Evolutionary conservation across 148 eudicot species (phyloP).

Genomic region (Rhododendron ovatum): DNA sequence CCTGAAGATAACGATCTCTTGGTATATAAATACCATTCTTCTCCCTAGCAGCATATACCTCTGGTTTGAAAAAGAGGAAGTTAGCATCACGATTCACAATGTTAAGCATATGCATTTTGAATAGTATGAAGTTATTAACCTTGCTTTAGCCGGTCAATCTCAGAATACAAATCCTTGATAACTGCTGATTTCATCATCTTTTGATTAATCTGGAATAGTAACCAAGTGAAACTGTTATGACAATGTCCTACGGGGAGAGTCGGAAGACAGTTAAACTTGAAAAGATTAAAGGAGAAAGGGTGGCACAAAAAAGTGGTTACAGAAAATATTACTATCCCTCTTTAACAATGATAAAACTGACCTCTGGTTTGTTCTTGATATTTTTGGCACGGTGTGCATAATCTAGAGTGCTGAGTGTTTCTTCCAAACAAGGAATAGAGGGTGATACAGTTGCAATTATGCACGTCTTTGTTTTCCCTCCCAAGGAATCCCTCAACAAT

Average conservation of each 20-base stretch:
- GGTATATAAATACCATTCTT: slow-evolving; percentile 97
- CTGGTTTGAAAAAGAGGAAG: slow-evolving; percentile 34
- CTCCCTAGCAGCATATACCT: slow-evolving; percentile 97
- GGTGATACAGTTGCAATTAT: slow-evolving; percentile 95
- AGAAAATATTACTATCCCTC: not conserved
- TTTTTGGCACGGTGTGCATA: slow-evolving; percentile 99
- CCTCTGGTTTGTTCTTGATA: slow-evolving; percentile 99
- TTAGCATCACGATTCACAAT: not conserved
- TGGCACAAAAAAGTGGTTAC: not conserved
- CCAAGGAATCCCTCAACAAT: slow-evolving; percentile 91
- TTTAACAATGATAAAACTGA: slow-evolving; percentile 19
- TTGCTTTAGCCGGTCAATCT: slow-evolving; percentile 95
- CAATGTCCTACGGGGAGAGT: not conserved
- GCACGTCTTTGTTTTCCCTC: slow-evolving; percentile 98
- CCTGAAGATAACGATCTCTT: slow-evolving; percentile 83
- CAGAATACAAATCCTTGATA: slow-evolving; percentile 88
- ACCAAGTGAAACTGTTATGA: slow-evolving; percentile 3
- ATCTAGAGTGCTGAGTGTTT: slow-evolving; percentile 93
- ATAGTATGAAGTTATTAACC: slow-evolving; percentile 30
- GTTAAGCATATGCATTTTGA: not conserved
- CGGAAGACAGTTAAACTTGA: not conserved
- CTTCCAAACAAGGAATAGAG: slow-evolving; percentile 85
- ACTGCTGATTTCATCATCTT: slow-evolving; percentile 97
- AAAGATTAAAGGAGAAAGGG: not conserved
- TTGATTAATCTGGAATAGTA: slow-evolving; percentile 70